These are phyloP conservation scores for Solanum peruvianum DNA, from an alignment of 257 asterid genomes.

Conservation along the genomic window DNA sequence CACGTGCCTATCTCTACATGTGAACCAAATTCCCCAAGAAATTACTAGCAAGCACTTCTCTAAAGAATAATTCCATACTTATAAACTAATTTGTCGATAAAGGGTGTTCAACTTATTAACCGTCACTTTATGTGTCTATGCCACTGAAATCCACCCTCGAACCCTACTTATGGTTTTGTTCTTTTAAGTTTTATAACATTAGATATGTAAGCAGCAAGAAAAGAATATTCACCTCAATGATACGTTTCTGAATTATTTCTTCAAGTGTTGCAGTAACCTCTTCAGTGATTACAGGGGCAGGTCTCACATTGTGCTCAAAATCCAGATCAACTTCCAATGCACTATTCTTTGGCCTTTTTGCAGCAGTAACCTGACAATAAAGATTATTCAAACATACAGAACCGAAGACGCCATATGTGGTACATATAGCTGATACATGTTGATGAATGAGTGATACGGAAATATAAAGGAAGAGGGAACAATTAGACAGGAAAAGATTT, in stretches of 20 bases:
- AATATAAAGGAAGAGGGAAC: background rate
- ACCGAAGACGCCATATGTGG: background rate
- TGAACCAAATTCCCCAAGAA: background rate
- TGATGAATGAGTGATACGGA: background rate
- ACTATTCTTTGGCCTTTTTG: constrained; percentile 83
- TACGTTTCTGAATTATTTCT: constrained; percentile 71
- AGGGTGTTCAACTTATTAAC: too few relatives aligned
- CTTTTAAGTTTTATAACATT: too few relatives aligned
- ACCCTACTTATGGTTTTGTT: too few relatives aligned
- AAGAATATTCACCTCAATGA: constrained; percentile 51
- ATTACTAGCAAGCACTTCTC: background rate
- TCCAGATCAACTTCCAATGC: constrained; percentile 87
- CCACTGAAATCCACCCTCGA: too few relatives aligned
- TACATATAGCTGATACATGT: background rate
- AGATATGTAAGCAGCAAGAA: background rate
- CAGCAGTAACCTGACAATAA: constrained; percentile 69
- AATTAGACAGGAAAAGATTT: background rate
- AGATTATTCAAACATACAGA: background rate
- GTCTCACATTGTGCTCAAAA: constrained; percentile 90
- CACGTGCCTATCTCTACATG: background rate
- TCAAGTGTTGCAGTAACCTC: constrained; percentile 78
- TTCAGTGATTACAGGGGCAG: constrained; percentile 82
- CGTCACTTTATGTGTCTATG: too few relatives aligned
- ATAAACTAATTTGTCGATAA: too few relatives aligned
- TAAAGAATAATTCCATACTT: background rate